A percentile compares a stretch with the other conserved stretches of the same genome.
Conservation (phyloP, 768 basidiomycete species). For the Suillus decipiens region DNA sequence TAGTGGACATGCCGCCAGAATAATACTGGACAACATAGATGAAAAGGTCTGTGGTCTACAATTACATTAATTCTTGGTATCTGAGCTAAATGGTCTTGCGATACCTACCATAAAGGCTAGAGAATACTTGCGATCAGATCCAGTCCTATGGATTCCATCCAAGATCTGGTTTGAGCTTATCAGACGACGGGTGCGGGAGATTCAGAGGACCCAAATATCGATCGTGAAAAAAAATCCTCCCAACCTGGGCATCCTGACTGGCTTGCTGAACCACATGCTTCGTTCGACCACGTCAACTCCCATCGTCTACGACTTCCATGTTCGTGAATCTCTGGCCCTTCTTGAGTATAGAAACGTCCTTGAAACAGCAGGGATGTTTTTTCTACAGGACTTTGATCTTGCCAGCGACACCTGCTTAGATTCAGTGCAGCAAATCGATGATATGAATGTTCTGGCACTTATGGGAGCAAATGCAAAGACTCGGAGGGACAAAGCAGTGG, state of each 20-base stretch:
- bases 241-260: slow-evolving; percentile 15
- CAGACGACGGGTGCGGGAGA: background rate
- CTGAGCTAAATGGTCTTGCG: background rate
- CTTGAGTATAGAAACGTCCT: slow-evolving; percentile 8
- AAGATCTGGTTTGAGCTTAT: slow-evolving; percentile 15
- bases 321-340: slow-evolving; percentile 14
- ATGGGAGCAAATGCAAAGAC: background rate
- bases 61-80: background rate
- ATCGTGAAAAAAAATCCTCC: background rate
- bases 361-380: slow-evolving; percentile 13
- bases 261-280: slow-evolving; percentile 13
- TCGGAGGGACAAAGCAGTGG: background rate
- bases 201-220: slow-evolving; percentile 11
- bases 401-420: background rate
- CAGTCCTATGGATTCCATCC: slow-evolving; percentile 13
- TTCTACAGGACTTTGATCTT: slow-evolving; percentile 9
- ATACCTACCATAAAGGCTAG: background rate
- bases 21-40: too few relatives aligned
- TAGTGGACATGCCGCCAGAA: too few relatives aligned
- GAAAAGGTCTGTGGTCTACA: too few relatives aligned
- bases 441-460: background rate
- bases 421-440: slow-evolving; percentile 4
- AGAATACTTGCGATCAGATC: slow-evolving; percentile 7
- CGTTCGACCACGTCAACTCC: slow-evolving; percentile 8
- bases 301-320: slow-evolving; percentile 16